Evolutionary conservation across 202 grass and related monocot species (phyloP).

Genomic region (Alloteropsis angusta): DNA sequence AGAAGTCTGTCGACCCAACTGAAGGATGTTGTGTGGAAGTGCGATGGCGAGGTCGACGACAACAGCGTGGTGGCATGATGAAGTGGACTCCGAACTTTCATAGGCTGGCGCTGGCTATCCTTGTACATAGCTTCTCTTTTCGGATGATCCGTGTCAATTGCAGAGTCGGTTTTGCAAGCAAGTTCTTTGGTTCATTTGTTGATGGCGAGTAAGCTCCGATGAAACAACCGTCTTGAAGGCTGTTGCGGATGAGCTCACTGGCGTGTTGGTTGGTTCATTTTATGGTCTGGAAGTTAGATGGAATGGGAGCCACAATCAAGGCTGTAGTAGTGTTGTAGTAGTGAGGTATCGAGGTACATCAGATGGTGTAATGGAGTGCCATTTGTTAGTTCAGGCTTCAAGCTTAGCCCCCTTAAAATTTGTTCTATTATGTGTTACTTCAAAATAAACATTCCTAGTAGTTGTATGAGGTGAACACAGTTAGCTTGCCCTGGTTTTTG

Average conservation of each 20-base stretch:
- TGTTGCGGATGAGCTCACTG: conserved; percentile 38
- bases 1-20: conserved; percentile 57
- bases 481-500: background rate
- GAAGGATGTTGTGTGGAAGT: conserved; percentile 94
- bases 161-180: conserved; percentile 23
- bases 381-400: background rate
- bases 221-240: conserved; percentile 26
- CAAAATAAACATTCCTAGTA: background rate
- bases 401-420: background rate
- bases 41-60: conserved; percentile 53
- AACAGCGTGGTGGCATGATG: conserved; percentile 26
- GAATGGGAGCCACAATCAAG: background rate
- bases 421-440: background rate
- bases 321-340: background rate
- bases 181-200: conserved; percentile 57
- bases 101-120: background rate
- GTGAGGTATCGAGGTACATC: background rate
- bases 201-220: conserved; percentile 30
- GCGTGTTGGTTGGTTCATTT: conserved; percentile 15
- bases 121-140: conserved; percentile 34
- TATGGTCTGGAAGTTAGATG: conserved; percentile 8
- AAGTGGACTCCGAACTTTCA: background rate
- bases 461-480: background rate
- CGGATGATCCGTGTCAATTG: conserved; percentile 17
- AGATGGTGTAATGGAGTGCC: background rate